These are phyloP conservation scores for Fusarium drepaniforme DNA, from an alignment of 2,329 filamentous ascomycete species.

Conservation along the genomic window DNA sequence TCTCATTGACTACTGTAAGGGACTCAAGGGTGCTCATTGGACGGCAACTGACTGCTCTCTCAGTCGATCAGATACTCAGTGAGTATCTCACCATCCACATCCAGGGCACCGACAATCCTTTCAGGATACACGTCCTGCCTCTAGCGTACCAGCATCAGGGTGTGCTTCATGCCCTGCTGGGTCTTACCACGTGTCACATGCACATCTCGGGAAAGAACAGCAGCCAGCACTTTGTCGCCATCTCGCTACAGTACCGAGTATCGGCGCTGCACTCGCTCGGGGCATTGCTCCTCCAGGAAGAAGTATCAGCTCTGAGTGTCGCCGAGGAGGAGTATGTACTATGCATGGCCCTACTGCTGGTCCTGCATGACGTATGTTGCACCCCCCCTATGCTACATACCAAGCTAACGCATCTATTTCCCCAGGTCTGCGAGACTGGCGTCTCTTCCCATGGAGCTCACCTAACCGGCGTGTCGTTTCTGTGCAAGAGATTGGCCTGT, in stretches of 20 bases:
- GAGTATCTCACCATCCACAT: slow-evolving; percentile 35
- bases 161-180: slow-evolving; percentile 44
- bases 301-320: slow-evolving; percentile 4
- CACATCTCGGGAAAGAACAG: slow-evolving; percentile 21
- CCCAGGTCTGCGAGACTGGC: slow-evolving; percentile 43
- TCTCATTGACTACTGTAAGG: slow-evolving; percentile 28
- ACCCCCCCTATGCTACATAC: fast-evolving
- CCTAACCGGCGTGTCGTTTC: slow-evolving; percentile 44
- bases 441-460: slow-evolving; percentile 45
- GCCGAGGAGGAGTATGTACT: slow-evolving; percentile 42
- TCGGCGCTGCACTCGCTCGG: slow-evolving; percentile 39
- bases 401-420: background rate
- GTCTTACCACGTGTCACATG: slow-evolving; percentile 44
- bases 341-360: slow-evolving; percentile 41
- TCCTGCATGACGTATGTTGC: slow-evolving; percentile 42
- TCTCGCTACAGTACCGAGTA: slow-evolving; percentile 38
- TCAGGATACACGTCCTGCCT: slow-evolving; percentile 37
- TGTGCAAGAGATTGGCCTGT: slow-evolving; percentile 40
- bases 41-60: background rate
- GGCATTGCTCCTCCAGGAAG: slow-evolving; percentile 32
- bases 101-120: slow-evolving; percentile 37
- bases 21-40: fast-evolving
- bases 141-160: slow-evolving; percentile 42
- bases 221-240: slow-evolving; percentile 15
- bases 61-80: slow-evolving; percentile 39